Base-by-base conservation (phyloP, 140 eudicot genomes). In the Oenanthe javanica region DNA sequence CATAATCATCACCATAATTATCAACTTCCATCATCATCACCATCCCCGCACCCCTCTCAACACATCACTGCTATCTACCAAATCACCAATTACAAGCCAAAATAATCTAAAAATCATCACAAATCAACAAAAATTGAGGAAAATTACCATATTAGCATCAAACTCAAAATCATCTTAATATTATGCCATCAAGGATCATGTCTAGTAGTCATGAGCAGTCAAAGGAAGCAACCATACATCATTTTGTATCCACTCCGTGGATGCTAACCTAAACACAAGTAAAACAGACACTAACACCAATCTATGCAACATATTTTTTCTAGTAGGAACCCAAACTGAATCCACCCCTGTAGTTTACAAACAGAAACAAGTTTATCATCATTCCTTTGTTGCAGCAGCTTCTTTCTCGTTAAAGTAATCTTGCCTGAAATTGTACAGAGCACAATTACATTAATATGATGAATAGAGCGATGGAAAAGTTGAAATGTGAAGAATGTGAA, bases 401-500 rank as follows among this genome's bases (percentile, higher is more conserved):
- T 86, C 83, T 84, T 88, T 93, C 78, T 89, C 84, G 71, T 78
- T 87, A 52, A 86, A 88, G 78, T 88, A 88, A 61, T 93, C 98
- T 12, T 93, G 88, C 84, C 98, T 93, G 94, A 42, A 79, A 57
- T 71, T 48, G 15, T 9, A 18, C 14, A 2, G 42, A 75, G 52
- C 8, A 36, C 9, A 2, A 36, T 36, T 13, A 25, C 43, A 11
- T 27, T 25, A 69, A 69, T 27, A 31, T 0, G 21, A 31, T 0
- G 21, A 31, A 31, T 3, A 15, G 42, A 47, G 77, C 5, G 47
- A 64, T 3, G 2, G 10, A 19, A 8, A 4, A 63, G n/a, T 64
- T n/a, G 7, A 6, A 21, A 18, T 36, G 21, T 45, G 51, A 19
- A 27, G 40, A 73, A 64, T 46, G 45, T 19, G n/a, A 59, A 66